Base-by-base conservation (phyloP, 2,329 filamentous ascomycete species). In the Verticillium alfalfae region DNA sequence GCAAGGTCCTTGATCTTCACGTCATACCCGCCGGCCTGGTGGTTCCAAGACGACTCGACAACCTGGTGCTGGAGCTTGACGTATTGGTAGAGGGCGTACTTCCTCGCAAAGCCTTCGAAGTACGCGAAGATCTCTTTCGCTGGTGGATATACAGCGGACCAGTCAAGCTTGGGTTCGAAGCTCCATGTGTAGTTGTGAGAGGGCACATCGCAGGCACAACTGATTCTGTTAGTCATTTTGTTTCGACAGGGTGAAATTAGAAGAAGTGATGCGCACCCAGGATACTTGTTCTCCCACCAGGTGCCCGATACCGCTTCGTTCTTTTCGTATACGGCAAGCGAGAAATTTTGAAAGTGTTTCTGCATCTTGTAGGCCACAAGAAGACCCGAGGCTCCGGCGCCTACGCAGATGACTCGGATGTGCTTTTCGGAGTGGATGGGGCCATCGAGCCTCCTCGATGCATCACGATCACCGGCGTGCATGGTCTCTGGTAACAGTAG, bases 161-260 rank as follows among this genome's bases (percentile, higher is more conserved):
- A 89, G 55, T 80, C 77, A 9, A 79, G 79, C 67, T 88, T 88
- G 2, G 78, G 79, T 65, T 81, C 79, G 59, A 81, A 83, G 8
- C 75, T 77, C 71, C 74, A 82, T 0, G 77, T 79, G 70, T 84
- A 84, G 65, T 80, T 81, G 67, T 83, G 81, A 0, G 79, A 75
- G 1, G 80, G 81, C 0, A 84, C 76, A 60, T 85, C 81, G 64
- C 78, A 82, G 5, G 77, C 78, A 67, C 78, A 80, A 49, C 71
- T 73, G 56, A 1, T 18, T 26, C 22, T 31, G 38, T 22, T 12
- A 22, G 18, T 34, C 3, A 56, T 34, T 16, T 54, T 34, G 16
- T 54, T 10, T 52, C n/a, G 8, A 12, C n/a, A 49, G 22, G 18
- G 12, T 49, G 10, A 26, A 13, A 13, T 10, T 2, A n/a, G 26